These are phyloP conservation scores for Fusarium annulatum DNA, from an alignment of 2,329 filamentous ascomycete genomes.

Conservation along the genomic window DNA sequence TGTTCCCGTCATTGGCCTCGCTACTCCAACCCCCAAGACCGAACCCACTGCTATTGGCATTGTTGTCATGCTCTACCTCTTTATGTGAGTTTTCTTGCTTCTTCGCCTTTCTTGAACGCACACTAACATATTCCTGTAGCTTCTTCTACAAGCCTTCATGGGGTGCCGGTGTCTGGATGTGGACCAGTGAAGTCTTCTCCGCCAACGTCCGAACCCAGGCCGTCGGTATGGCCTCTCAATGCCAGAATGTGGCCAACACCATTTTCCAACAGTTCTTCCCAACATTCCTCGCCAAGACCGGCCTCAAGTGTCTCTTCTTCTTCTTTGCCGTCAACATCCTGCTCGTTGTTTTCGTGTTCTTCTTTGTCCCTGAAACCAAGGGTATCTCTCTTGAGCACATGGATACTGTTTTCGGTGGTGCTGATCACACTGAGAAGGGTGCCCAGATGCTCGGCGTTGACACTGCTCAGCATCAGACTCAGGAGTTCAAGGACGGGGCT, in stretches of 20 bases:
- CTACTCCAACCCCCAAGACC: conserved; percentile 67
- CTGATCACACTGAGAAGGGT: conserved; percentile 45
- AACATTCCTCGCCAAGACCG: conserved; percentile 68
- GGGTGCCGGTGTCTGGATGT: conserved; percentile 78
- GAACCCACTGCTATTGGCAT: conserved; percentile 72
- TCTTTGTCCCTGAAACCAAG: conserved; percentile 64
- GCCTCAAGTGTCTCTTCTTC: conserved; percentile 56
- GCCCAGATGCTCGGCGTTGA: conserved; percentile 44
- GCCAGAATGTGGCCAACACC: conserved; percentile 72
- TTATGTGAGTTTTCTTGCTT: conserved; percentile 51
- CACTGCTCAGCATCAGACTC: neutral
- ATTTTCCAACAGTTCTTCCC: conserved; percentile 79
- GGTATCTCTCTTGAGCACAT: conserved; percentile 70
- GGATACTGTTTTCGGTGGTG: conserved; percentile 67
- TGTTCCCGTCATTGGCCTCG: conserved; percentile 59
- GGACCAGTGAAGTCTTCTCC: conserved; percentile 75
- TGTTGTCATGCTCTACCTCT: conserved; percentile 74
- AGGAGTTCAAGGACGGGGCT: conserved; percentile 41
- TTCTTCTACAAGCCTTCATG: conserved; percentile 77
- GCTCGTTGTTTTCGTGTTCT: conserved; percentile 61
- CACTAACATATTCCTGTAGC: conserved; percentile 40
- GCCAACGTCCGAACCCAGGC: conserved; percentile 79
- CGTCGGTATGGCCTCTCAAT: conserved; percentile 72
- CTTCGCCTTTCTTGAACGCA: too few relatives aligned
- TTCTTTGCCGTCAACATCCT: conserved; percentile 54